Conservation (phyloP, 805 yeast genomes). For the Citeromyces matritensis region DNA sequence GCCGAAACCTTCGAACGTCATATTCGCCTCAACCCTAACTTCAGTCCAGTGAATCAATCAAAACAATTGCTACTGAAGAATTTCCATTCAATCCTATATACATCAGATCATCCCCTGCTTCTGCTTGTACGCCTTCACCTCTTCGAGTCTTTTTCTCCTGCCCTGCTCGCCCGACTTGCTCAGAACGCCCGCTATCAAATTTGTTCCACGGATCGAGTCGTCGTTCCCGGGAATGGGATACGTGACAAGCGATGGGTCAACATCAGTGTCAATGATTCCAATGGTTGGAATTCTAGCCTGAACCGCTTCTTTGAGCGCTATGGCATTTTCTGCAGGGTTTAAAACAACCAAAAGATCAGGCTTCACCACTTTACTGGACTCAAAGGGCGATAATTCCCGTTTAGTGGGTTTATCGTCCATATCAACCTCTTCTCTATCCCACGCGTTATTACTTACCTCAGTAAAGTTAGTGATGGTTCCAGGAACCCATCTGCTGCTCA, state of each 20-base stretch:
- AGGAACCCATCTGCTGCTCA: conserved; percentile 81
- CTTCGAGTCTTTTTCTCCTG: conserved; percentile 34
- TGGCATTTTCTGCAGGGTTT: conserved; percentile 79
- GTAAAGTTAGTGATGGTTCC: conserved; percentile 84
- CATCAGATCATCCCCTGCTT: too few relatives aligned
- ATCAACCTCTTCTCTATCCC: conserved; percentile 61
- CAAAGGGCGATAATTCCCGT: conserved; percentile 34
- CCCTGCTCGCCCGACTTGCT: conserved; percentile 82
- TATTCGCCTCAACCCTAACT: too few relatives aligned
- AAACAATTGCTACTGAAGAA: too few relatives aligned
- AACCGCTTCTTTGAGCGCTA: conserved; percentile 69
- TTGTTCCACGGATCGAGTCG: conserved; percentile 71
- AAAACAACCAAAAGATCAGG: conserved; percentile 83
- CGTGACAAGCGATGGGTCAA: conserved; percentile 79
- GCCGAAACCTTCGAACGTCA: too few relatives aligned
- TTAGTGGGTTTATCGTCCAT: conserved; percentile 55
- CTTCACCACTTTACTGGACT: conserved; percentile 41
- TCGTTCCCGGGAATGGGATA: conserved; percentile 96
- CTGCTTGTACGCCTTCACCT: conserved; percentile 16
- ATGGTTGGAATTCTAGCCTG: conserved; percentile 79
- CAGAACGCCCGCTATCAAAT: conserved; percentile 68
- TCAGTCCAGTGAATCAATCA: too few relatives aligned
- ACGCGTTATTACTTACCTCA: conserved; percentile 28
- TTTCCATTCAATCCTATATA: too few relatives aligned
- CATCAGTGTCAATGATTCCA: conserved; percentile 88